Evolutionary conservation across 2,329 filamentous ascomycete species (phyloP).

Genomic region (Penicillium digitatum): DNA sequence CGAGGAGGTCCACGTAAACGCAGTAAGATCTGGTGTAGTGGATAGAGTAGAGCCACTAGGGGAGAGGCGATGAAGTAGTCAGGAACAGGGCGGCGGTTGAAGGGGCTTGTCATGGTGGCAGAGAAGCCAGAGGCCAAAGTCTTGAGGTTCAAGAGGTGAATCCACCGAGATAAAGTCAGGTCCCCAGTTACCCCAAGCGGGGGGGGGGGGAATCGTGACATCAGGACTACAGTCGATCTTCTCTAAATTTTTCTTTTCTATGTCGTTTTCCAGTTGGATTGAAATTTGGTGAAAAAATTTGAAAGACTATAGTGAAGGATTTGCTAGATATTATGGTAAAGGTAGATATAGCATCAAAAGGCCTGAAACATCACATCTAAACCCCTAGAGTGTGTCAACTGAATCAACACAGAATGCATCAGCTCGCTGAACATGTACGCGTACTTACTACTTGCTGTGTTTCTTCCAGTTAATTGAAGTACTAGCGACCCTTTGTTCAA

Average conservation of each 20-base stretch:
- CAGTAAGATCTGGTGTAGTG: slow-evolving; percentile 62
- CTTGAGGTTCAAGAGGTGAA: not conserved
- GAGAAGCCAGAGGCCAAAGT: not conserved
- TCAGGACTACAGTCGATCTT: not conserved
- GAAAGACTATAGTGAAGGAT: not conserved
- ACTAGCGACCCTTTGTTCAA: not conserved
- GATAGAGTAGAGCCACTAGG: slow-evolving; percentile 58
- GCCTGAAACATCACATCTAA: not conserved
- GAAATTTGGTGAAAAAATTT: not conserved
- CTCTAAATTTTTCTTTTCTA: not conserved
- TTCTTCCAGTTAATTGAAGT: not conserved
- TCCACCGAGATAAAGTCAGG: slow-evolving; percentile 2
- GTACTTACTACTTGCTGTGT: not conserved
- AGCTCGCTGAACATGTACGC: not conserved
- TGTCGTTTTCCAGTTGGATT: not conserved
- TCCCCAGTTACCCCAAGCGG: slow-evolving; percentile 7
- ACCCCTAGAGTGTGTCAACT: too few species aligned
- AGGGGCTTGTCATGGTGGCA: slow-evolving; percentile 41
- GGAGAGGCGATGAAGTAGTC: slow-evolving; percentile 67
- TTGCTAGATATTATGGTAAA: not conserved
- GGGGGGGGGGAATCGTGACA: slow-evolving; percentile 8
- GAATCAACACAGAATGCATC: not conserved
- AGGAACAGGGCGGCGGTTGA: slow-evolving; percentile 50
- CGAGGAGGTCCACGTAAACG: slow-evolving; percentile 65
- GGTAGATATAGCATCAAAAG: not conserved